These are phyloP conservation scores for Aphelidium insulamus DNA, from an alignment of 371 early-diverging fungal species.

Conservation along the genomic window DNA sequence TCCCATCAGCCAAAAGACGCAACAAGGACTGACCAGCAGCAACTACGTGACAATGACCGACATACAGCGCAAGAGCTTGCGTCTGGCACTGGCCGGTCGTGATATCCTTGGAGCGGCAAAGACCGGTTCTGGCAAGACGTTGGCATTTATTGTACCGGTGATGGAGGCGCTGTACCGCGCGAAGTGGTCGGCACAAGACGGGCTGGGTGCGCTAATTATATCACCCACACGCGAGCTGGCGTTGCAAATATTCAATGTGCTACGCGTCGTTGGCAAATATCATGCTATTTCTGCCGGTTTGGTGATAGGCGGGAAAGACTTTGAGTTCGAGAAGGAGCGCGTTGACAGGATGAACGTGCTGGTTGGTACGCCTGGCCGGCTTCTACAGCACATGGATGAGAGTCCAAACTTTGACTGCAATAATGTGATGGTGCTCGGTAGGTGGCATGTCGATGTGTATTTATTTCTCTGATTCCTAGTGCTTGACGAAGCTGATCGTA, in stretches of 20 bases:
- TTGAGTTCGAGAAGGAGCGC: constrained; percentile 69
- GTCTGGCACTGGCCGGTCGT: constrained; percentile 56
- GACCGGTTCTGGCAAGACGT: constrained; percentile 98
- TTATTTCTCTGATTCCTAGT: constrained; percentile 17
- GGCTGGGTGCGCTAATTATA: constrained; percentile 78
- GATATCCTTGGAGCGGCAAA: constrained; percentile 96
- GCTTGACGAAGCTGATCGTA: constrained; percentile 95
- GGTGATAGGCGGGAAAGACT: constrained; percentile 88
- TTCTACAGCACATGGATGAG: constrained; percentile 94
- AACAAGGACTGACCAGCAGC: constrained; percentile 36
- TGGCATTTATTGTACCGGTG: constrained; percentile 91
- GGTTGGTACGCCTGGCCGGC: constrained; percentile 91
- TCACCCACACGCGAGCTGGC: constrained; percentile 97
- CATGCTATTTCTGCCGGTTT: constrained; percentile 85
- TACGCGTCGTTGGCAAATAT: constrained; percentile 59
- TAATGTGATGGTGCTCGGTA: constrained; percentile 54
- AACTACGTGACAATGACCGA: constrained; percentile 87
- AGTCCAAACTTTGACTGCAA: constrained; percentile 71
- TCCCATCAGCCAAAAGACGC: constrained; percentile 38
- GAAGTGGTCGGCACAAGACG: constrained; percentile 66
- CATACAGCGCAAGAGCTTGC: constrained; percentile 82
- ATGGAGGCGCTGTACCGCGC: constrained; percentile 57
- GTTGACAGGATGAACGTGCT: constrained; percentile 78
- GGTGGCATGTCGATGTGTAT: constrained; percentile 2
- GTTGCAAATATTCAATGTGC: constrained; percentile 84